These are phyloP conservation scores for Auricularia sp. DNA, from an alignment of 768 basidiomycete genomes.

Conservation along the genomic window DNA sequence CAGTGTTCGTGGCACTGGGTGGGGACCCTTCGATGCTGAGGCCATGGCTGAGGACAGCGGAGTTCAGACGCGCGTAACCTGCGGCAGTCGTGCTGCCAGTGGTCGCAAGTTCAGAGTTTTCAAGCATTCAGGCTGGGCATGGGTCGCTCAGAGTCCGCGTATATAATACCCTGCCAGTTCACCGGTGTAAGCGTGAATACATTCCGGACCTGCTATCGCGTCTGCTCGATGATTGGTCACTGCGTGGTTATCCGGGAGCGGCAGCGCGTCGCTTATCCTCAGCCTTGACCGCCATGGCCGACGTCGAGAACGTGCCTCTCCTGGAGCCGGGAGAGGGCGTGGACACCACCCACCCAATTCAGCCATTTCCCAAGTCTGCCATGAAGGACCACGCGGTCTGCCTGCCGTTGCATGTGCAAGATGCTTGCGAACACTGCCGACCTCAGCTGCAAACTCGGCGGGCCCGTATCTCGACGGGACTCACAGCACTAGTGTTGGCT, in stretches of 20 bases:
- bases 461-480: neutral
- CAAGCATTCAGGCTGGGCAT: no score
- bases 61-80: neutral
- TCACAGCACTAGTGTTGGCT: neutral
- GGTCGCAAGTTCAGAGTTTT: no score
- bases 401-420: conserved; percentile 5
- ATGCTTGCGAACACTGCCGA: conserved; percentile 3
- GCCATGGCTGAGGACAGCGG: neutral
- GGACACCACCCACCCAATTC: neutral
- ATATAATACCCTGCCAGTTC: no score
- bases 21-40: neutral
- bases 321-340: neutral
- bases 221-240: no score
- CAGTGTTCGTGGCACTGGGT: conserved; percentile 32
- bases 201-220: no score
- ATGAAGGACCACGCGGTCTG: neutral
- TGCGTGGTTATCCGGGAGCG: no score
- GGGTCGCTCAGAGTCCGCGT: no score
- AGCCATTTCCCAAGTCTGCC: neutral
- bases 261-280: no score
- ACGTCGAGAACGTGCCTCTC: neutral
- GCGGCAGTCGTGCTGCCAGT: no score
- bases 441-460: neutral
- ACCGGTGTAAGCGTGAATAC: no score
- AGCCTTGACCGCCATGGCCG: neutral